Conservation (phyloP, 768 basidiomycete genomes). For the Trametes sanguinea region DNA sequence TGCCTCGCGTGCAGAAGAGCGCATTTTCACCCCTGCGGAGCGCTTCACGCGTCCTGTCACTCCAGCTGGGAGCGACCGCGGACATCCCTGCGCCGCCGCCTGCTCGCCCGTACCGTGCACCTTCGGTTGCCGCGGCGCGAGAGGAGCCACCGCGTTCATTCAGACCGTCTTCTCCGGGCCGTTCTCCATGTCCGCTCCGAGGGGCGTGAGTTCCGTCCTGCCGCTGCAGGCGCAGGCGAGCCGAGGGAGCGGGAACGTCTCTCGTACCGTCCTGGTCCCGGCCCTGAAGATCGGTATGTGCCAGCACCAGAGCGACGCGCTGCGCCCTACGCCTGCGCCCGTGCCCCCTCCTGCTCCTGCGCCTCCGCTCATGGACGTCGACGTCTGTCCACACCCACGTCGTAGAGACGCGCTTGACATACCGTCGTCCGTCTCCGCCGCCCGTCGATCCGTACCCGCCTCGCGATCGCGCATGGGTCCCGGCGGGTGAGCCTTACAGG, state of each 20-base stretch:
- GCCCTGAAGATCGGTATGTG: constrained; percentile 23
- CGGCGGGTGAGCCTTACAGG: constrained; percentile 22
- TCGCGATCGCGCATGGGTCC: constrained; percentile 24
- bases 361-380: constrained; percentile 29
- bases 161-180: constrained; percentile 23
- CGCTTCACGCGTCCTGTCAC: constrained; percentile 23
- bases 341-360: background rate
- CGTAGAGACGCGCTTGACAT: constrained; percentile 17
- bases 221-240: constrained; percentile 1
- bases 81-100: constrained; percentile 25
- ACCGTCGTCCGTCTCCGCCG: constrained; percentile 27
- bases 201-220: constrained; percentile 24
- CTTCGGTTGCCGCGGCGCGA: constrained; percentile 25
- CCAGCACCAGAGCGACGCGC: constrained; percentile 23
- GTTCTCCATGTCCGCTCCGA: constrained; percentile 26
- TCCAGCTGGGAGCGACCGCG: constrained; percentile 27
- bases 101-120: constrained; percentile 20
- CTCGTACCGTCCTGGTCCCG: constrained; percentile 7
- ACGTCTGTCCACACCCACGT: constrained; percentile 22
- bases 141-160: constrained; percentile 24
- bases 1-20: background rate
- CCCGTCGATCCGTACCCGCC: constrained; percentile 15
- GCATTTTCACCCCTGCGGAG: constrained; percentile 11
- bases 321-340: background rate
- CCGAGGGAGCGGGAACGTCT: constrained; percentile 9